phyloP scores from a whole-genome alignment of 225 moss, liverwort and hornwort species.

The Thuidium tamariscinum region DNA sequence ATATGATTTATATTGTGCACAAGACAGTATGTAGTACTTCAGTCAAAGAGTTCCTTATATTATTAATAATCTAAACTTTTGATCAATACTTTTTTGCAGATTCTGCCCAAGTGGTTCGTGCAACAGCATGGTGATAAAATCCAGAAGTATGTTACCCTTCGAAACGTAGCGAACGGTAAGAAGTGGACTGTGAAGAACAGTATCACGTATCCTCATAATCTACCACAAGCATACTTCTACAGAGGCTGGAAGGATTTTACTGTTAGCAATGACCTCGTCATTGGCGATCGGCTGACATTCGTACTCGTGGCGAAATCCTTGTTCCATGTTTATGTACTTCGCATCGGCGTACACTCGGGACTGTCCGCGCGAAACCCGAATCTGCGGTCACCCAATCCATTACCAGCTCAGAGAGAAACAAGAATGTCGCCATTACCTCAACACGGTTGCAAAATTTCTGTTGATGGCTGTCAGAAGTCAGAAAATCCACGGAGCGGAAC shows the following conservation, averaged over 20 bases:
- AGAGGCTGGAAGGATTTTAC: constrained; percentile 3
- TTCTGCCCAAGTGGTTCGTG: neutral
- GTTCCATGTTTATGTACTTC: neutral
- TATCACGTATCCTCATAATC: neutral
- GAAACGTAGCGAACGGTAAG: neutral
- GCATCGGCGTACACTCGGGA: neutral
- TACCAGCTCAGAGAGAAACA: neutral
- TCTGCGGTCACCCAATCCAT: neutral
- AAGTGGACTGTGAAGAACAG: neutral
- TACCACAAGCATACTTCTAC: neutral
- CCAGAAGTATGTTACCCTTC: neutral
- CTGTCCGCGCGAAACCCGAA: neutral
- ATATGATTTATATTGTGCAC: neutral
- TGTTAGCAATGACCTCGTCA: neutral
- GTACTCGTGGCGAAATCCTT: neutral
- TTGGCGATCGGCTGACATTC: neutral
- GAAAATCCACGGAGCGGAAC: neutral
- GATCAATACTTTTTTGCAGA: neutral
- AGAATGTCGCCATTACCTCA: neutral
- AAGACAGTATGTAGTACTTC: neutral
- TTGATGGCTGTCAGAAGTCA: neutral
- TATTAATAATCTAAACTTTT: no score
- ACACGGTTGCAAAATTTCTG: neutral
- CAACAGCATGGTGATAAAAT: neutral
- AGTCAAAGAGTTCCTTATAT: no score